Percentiles rank a stretch among this genome's conserved stretches.
phyloP scores from a whole-genome alignment of 805 yeast species.

The Saturnispora serradocipensis region DNA sequence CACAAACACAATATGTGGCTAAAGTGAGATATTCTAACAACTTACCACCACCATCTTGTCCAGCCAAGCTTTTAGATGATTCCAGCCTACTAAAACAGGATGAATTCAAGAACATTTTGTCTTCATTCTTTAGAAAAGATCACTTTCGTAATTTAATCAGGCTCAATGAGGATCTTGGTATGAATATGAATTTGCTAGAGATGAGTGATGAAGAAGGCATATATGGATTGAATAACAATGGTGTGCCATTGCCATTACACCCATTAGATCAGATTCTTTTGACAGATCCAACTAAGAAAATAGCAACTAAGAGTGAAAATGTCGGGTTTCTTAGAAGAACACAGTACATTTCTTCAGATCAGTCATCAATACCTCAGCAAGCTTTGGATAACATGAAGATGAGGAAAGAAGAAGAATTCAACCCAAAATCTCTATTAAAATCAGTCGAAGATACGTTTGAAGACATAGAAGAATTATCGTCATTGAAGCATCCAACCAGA shows the following conservation, averaged over 20 bases:
- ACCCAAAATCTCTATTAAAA: slow-evolving; percentile 54
- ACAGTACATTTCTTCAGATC: slow-evolving; percentile 72
- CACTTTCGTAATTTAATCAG: slow-evolving; percentile 56
- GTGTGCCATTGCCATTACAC: slow-evolving; percentile 40
- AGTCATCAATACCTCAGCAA: slow-evolving; percentile 17
- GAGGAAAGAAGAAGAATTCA: slow-evolving; percentile 31
- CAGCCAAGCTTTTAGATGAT: slow-evolving; percentile 67
- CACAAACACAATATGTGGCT: slow-evolving; percentile 44
- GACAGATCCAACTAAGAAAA: slow-evolving; percentile 63
- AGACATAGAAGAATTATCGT: slow-evolving; percentile 30
- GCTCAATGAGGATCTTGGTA: slow-evolving; percentile 54
- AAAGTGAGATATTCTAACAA: slow-evolving; percentile 76
- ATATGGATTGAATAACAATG: slow-evolving; percentile 13
- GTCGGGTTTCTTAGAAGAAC: slow-evolving; percentile 80
- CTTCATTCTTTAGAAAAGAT: slow-evolving; percentile 66
- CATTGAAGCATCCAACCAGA: slow-evolving; percentile 65
- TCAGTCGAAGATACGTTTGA: slow-evolving; percentile 77
- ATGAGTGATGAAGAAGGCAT: slow-evolving; percentile 40
- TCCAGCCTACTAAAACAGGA: slow-evolving; percentile 25
- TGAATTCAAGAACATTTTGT: slow-evolving; percentile 47
- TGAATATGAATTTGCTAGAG: slow-evolving; percentile 64
- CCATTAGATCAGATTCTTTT: slow-evolving; percentile 70
- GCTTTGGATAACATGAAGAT: slow-evolving; percentile 17
- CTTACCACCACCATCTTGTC: slow-evolving; percentile 87
- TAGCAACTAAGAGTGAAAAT: slow-evolving; percentile 27